Evolutionary conservation across 306 rosid genomes (phyloP), one percentile per base, ranked within the genome.

Genomic region (Dalbergia cochinchinensis): DNA sequence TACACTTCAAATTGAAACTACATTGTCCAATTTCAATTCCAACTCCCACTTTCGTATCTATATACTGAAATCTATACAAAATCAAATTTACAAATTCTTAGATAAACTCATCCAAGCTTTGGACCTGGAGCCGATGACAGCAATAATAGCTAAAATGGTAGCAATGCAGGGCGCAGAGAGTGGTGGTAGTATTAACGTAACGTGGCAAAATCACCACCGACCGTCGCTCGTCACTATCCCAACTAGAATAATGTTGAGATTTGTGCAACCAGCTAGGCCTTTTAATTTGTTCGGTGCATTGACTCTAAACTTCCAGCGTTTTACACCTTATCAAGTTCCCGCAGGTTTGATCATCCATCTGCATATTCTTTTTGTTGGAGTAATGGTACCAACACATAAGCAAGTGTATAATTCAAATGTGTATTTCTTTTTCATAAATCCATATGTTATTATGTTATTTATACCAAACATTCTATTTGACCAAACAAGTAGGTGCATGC

Each of bases 141-240:
- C 50, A 45, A 45, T 11, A 45, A 50, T 50, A 0, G 31, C 31
- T 55, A 55, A 16, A 55, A 6, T 8, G 12, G 4, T 55, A 55
- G 62, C 57, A 47, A 13, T 51, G 57, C 41, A 37, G 0, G 4
- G 57, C 5, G 18, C 73, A 64, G 59, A 19, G 60, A 42, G 47
- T 8, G 11, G 47, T 42, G 2, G 6, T 4, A 11, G 6, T 3
- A 31, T 54, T 33, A 55, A 53, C 12, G 22, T 20, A 53, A 85
- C 69, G 80, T 71, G 85, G 88, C 80, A 73, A 22, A 60, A 77
- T 51, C 80, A 61, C 48, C n/a, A 51, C 31, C 68, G 58, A 26
- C 7, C 41, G 41, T 20, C 80, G 13, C 31, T 19, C 13, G 4
- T 44, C 11, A 10, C 39, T 7, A 20, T 16, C 8, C 34, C 62